Evolutionary conservation across 768 basidiomycete genomes (phyloP).

Genomic region (Megacollybia marginata): DNA sequence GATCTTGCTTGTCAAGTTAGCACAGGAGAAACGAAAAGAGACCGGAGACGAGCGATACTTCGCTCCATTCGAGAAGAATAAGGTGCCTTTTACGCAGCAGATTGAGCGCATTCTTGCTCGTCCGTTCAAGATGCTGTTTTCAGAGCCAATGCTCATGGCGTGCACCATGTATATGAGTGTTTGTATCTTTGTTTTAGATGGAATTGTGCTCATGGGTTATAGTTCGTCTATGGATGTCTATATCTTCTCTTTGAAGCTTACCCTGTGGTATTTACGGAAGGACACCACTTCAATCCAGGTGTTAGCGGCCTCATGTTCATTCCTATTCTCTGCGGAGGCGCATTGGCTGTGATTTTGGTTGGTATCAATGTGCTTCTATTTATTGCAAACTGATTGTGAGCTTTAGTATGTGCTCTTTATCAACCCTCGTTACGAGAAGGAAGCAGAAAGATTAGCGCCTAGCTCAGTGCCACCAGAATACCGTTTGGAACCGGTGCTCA

Average conservation of each 20-base stretch:
- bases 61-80: constrained; percentile 41
- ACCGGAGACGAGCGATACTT: constrained; percentile 46
- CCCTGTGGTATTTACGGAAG: constrained; percentile 47
- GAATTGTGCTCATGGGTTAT: too few species aligned
- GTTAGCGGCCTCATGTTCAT: constrained; percentile 54
- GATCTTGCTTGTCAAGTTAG: constrained; percentile 45
- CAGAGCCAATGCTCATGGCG: constrained; percentile 60
- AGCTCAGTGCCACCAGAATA: constrained; percentile 54
- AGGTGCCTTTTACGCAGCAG: constrained; percentile 29
- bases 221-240: constrained; percentile 59
- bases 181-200: constrained; percentile 27
- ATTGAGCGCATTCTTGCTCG: constrained; percentile 40
- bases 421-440: constrained; percentile 41
- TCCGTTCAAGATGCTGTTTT: constrained; percentile 58
- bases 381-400: too few species aligned
- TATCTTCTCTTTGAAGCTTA: constrained; percentile 59
- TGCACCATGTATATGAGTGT: constrained; percentile 50
- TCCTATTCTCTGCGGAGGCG: constrained; percentile 49
- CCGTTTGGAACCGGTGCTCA: constrained; percentile 40
- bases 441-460: constrained; percentile 36
- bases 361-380: constrained; percentile 6
- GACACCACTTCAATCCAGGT: constrained; percentile 46
- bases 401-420: constrained; percentile 38
- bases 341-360: constrained; percentile 35
- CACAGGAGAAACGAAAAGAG: constrained; percentile 39